Conservation (phyloP, 2,329 filamentous ascomycete species). For the Alternaria gaisen region DNA sequence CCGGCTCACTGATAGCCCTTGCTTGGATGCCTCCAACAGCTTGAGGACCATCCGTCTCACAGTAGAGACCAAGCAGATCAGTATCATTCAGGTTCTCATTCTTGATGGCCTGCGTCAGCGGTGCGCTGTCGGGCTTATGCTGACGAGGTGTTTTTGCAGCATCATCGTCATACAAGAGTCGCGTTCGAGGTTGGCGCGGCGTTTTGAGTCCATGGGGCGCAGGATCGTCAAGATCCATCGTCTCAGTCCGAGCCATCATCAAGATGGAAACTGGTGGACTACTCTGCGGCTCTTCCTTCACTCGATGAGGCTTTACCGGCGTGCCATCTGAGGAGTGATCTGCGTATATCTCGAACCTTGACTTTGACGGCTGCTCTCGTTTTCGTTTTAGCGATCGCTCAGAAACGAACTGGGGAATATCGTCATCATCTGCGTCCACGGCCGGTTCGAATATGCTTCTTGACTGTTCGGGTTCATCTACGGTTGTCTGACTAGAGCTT, state of each 20-base stretch:
- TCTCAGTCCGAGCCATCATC: conserved; percentile 47
- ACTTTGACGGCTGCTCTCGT: conserved; percentile 28
- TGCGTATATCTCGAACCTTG: conserved; percentile 28
- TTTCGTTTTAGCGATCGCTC: conserved; percentile 56
- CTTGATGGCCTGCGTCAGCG: conserved; percentile 31
- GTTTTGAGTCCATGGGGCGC: conserved; percentile 41
- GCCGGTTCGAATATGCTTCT: conserved; percentile 9
- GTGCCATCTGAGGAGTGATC: conserved; percentile 42
- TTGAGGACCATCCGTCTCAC: background rate
- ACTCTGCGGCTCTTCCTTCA: conserved; percentile 53
- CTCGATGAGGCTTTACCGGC: conserved; percentile 41
- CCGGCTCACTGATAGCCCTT: conserved; percentile 35
- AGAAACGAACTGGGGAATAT: conserved; percentile 55
- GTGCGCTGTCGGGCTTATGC: conserved; percentile 43
- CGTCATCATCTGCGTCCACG: conserved; percentile 35
- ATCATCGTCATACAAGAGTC: conserved; percentile 18
- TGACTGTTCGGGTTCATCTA: conserved; percentile 43
- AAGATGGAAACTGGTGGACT: conserved; percentile 35
- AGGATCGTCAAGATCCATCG: conserved; percentile 57
- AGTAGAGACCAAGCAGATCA: background rate
- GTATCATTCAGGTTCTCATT: conserved; percentile 12
- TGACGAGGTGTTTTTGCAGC: conserved; percentile 26
- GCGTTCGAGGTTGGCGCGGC: conserved; percentile 32
- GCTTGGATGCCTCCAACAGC: conserved; percentile 17
- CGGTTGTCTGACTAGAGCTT: conserved; percentile 57